Evolutionary conservation across 2,329 filamentous ascomycete genomes (phyloP).

Genomic region (Sporothrix brasiliensis): DNA sequence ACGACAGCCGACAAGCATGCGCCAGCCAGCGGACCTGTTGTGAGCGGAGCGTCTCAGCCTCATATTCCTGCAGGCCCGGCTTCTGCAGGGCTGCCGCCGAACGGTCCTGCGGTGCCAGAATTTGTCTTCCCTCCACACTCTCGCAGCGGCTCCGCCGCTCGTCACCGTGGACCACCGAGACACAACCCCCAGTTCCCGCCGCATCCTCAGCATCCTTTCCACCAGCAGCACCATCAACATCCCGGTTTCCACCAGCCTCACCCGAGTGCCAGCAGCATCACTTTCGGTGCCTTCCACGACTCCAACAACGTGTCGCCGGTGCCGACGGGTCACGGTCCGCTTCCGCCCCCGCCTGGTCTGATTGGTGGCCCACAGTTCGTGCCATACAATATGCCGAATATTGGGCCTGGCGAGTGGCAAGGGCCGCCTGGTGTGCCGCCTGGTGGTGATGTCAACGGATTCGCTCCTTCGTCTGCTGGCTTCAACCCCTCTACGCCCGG

Average conservation of each 20-base stretch:
- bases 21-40: neutral
- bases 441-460: conserved; percentile 30
- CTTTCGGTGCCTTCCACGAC: conserved; percentile 58
- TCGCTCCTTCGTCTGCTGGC: conserved; percentile 41
- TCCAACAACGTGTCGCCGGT: conserved; percentile 63
- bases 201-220: conserved; percentile 17
- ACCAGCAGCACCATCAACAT: conserved; percentile 11
- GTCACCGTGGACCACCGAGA: conserved; percentile 24
- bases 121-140: conserved; percentile 30
- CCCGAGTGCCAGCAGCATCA: conserved; percentile 58
- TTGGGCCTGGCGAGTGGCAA: conserved; percentile 33
- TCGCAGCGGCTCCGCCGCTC: conserved; percentile 5
- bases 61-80: neutral
- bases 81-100: conserved; percentile 20
- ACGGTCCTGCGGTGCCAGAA: conserved; percentile 18
- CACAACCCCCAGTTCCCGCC: conserved; percentile 13
- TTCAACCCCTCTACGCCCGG: conserved; percentile 61
- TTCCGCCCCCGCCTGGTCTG: conserved; percentile 45
- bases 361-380: conserved; percentile 36
- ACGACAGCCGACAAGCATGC: neutral
- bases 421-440: conserved; percentile 25
- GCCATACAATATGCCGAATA: conserved; percentile 26
- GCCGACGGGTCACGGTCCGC: conserved; percentile 43
- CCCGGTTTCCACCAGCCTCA: conserved; percentile 54
- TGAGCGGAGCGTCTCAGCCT: neutral